These are phyloP conservation scores for Laguncularia racemosa DNA, from an alignment of 345 rosid genomes.

Conservation along the genomic window DNA sequence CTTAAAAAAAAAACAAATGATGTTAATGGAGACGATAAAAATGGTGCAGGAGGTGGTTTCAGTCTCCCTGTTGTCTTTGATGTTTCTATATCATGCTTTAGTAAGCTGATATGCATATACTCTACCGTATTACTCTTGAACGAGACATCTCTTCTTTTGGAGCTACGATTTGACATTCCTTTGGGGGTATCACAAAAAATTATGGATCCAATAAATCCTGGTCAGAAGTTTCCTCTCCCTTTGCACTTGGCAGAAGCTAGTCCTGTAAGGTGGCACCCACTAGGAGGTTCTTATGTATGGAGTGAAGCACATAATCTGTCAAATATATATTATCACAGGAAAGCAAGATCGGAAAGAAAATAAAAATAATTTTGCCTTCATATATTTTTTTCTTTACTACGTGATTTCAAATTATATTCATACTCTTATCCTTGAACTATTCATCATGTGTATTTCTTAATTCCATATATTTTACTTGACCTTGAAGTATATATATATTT, in stretches of 20 bases:
- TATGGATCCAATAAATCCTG: conserved; percentile 83
- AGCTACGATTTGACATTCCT: conserved; percentile 92
- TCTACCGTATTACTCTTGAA: conserved; percentile 79
- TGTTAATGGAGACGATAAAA: conserved; percentile 29
- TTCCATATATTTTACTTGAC: too few species aligned
- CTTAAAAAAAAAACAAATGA: conserved; percentile 18
- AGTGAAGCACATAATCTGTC: conserved; percentile 82
- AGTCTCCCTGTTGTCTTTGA: conserved; percentile 84
- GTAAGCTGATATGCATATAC: conserved; percentile 80
- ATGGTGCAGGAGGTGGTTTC: conserved; percentile 40
- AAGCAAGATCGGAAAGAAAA: conserved; percentile 68
- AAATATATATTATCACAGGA: conserved; percentile 68
- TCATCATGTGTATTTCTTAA: too few species aligned
- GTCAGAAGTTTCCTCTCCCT: conserved; percentile 84
- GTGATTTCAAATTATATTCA: too few species aligned
- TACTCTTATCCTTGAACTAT: too few species aligned
- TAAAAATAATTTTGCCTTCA: too few species aligned
- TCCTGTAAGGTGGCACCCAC: conserved; percentile 85
- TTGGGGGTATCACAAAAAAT: conserved; percentile 85
- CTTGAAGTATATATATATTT: too few species aligned
- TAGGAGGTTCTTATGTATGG: conserved; percentile 77
- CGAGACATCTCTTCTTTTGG: conserved; percentile 70
- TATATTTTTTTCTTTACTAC: too few species aligned
- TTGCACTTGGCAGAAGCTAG: conserved; percentile 90
- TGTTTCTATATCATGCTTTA: conserved; percentile 76